Base-by-base conservation (phyloP, 2,329 filamentous ascomycete genomes). In the Paraconiothyrium brasiliense region DNA sequence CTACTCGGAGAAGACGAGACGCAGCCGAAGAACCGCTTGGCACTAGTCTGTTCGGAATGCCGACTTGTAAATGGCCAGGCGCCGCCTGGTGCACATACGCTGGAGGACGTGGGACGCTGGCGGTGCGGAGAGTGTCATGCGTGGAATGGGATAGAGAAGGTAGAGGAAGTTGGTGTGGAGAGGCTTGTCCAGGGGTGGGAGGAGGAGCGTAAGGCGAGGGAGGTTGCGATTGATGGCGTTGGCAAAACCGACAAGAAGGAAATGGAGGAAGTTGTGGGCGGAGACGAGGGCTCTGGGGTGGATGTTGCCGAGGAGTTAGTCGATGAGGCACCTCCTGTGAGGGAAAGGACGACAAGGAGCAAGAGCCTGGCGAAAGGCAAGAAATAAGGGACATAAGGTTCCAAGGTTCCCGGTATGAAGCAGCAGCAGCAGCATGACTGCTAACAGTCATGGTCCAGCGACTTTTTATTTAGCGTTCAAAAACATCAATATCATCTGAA, bases 1-100 rank as follows among this genome's bases (percentile, higher is more conserved):
- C 87, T 99, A 30, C 86, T 99, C 0, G 95, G 95, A 54, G 95
- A 99, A 74, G 95, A 99, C 72, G 95, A 99, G 79, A 96, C 92
- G 4, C 89, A 92, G 13, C 88, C 94, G 2, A 96, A 93, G 82
- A 98, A 98, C 78, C 89, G 95, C 20, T 88, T 97, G 61, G 94
- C 89, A 8, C 83, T 99, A 66, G 92, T 99, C 58, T 99, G 95
- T 80, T 79, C 83, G 35, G 84, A 86, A 43, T 99, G 95, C 77
- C 86, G 92, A 34, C 86, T 97, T 1, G 94, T 99, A 51, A 99
- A 99, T 75, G 95, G 96, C 0, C 95, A 97, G 76, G 95, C 95
- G 3, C 94, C 95, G 1, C 94, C 95, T 0, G 95, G 95, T 1
- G 90, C 91, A 0, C 90, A 88, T 68, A 87, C 84, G 0, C 80